Conservation (phyloP, 2,329 filamentous ascomycete species). For the Xylariaceae sp. region DNA sequence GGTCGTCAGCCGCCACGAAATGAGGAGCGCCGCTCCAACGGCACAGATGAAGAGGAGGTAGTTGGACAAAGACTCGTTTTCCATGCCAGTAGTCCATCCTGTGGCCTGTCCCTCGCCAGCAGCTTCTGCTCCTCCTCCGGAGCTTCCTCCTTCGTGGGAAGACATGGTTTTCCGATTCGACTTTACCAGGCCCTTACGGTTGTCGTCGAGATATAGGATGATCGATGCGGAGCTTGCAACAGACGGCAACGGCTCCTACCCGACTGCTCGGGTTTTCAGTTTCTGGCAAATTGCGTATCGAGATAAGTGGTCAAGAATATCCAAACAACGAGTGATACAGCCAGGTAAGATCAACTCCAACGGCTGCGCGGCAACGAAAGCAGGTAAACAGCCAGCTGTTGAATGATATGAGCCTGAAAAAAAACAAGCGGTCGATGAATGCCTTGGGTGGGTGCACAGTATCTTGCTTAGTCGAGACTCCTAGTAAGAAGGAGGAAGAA, state of each 20-base stretch:
- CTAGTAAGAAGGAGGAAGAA: no score
- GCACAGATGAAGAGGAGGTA: constrained; percentile 63
- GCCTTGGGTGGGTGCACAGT: background rate
- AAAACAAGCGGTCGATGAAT: background rate
- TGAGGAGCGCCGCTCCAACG: constrained; percentile 56
- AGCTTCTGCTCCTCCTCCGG: constrained; percentile 3
- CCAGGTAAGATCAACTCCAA: constrained; percentile 20
- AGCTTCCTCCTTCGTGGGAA: background rate
- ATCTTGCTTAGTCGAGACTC: background rate
- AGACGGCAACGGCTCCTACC: no score
- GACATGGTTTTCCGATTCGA: background rate
- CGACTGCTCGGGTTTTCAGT: no score
- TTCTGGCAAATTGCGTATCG: no score
- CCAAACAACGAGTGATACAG: constrained; percentile 1
- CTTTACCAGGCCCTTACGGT: constrained; percentile 2
- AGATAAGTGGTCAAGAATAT: background rate
- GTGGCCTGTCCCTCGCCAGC: constrained; percentile 23
- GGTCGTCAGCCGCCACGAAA: constrained; percentile 62
- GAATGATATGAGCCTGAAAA: background rate
- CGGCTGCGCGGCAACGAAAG: constrained; percentile 13
- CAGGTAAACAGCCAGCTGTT: constrained; percentile 22
- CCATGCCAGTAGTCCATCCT: constrained; percentile 31
- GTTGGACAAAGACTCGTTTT: constrained; percentile 53
- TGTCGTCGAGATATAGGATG: constrained; percentile 6
- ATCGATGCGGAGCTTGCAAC: background rate